Base-by-base conservation (phyloP, 129 eudicot species). In the Flaveria trinervia region DNA sequence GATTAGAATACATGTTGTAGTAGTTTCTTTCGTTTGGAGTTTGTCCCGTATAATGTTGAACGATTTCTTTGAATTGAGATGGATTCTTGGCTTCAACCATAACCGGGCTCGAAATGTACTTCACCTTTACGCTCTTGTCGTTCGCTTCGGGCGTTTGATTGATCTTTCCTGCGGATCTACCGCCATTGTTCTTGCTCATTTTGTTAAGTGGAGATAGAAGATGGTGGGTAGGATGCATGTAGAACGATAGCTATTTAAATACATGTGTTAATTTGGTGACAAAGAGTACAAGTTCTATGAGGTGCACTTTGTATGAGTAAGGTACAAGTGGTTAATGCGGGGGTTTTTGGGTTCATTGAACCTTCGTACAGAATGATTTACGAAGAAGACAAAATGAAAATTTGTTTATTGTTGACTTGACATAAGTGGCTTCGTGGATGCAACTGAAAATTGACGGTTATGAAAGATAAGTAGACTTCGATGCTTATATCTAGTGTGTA, bases 71-170 rank as follows among this genome's bases (percentile, higher is more conserved):
- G 68, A 87, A 87, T 8, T 87, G 88, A 12, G 81, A 71, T 52
- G 87, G 84, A 76, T 79, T 56, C 69, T 77, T 84, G 15, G 91
- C 91, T 74, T 78, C 82, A 44, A 87, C 78, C 78, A 81, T 57
- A 46, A 87, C 79, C 14, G 91, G 91, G 75, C 86, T 84, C 1
- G 88, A 81, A 62, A 87, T 87, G 79, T 87, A 87, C 84, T 87
- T 87, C 39, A 87, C 86, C 52, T 84, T 84, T 48, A 84, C 45
- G 56, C 64, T 15, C 28, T 74, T 80, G 39, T 51, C 69, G 18
- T 74, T 51, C 9, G 72, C 44, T 73, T 73, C 51, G 17, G 51
- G 50, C 50, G 68, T 36, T 56, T 68, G 70, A 56, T 33, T 36
- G 41, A 5, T 73, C 70, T 73, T 80, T n/a, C 45, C 70, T 3